Percentiles rank a stretch among this genome's conserved stretches.
phyloP scores from a whole-genome alignment of 2,329 filamentous ascomycete genomes.

The Didymella pomorum region DNA sequence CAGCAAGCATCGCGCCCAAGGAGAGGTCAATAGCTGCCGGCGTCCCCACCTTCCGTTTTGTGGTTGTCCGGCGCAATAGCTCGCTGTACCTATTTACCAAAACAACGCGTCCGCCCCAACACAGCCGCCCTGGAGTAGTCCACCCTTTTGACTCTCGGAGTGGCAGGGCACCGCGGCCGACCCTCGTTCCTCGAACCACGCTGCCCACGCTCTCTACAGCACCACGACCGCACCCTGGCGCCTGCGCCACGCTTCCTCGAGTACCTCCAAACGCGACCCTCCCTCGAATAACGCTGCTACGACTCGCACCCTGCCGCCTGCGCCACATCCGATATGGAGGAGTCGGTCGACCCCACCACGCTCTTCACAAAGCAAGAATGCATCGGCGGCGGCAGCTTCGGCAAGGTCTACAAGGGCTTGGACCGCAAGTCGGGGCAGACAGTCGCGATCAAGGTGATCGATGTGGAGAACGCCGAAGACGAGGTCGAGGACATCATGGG shows the following conservation, averaged over 20 bases:
- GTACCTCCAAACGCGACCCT: too few species aligned
- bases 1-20: background rate
- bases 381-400: constrained; percentile 94
- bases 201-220: background rate
- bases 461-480: constrained; percentile 98
- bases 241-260: too few species aligned
- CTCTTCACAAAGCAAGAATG: constrained; percentile 82
- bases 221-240: background rate
- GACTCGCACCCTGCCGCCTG: background rate
- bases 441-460: constrained; percentile 98
- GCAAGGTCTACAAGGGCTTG: constrained; percentile 98
- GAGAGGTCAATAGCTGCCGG: too few species aligned
- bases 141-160: background rate
- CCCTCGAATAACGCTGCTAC: background rate
- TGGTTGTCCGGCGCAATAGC: constrained; percentile 18
- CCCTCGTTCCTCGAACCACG: background rate
- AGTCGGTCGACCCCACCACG: constrained; percentile 80
- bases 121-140: background rate
- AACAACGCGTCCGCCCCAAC: constrained; percentile 5
- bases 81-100: constrained; percentile 29
- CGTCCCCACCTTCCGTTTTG: constrained; percentile 5
- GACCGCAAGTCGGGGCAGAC: constrained; percentile 92
- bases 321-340: constrained; percentile 39
- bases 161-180: background rate
- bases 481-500: constrained; percentile 98